A percentile compares a stretch with the other conserved stretches of the same genome.
These are phyloP conservation scores for Vigna hirtella DNA, from an alignment of 306 rosid genomes.

Conservation along the genomic window DNA sequence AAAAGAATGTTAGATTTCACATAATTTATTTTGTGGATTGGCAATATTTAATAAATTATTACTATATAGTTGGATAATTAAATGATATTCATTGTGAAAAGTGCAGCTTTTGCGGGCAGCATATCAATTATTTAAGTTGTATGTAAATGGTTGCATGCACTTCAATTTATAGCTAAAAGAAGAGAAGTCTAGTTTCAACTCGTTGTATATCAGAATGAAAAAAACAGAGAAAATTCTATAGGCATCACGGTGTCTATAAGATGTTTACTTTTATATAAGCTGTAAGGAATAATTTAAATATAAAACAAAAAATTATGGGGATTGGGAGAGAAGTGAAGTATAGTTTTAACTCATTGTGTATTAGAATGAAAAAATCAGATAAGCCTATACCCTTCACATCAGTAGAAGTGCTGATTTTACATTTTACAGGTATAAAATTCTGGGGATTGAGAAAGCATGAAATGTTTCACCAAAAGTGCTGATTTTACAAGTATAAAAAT, in stretches of 20 bases:
- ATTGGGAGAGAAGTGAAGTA: background rate
- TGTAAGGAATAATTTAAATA: background rate
- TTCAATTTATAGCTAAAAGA: slow-evolving; percentile 1
- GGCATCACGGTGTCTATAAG: background rate
- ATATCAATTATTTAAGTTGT: background rate
- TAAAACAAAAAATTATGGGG: background rate
- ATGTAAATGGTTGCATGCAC: background rate
- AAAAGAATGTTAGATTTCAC: background rate
- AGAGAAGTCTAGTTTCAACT: background rate
- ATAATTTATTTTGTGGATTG: background rate
- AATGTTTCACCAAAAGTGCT: slow-evolving; percentile 11
- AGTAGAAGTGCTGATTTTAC: no score
- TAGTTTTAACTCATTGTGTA: no score
- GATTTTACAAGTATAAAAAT: background rate
- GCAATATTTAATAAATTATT: background rate
- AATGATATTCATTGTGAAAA: background rate
- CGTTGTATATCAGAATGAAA: background rate
- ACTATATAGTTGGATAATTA: background rate
- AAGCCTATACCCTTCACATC: no score
- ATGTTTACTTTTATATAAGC: background rate
- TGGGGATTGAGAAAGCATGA: background rate
- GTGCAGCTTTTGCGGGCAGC: background rate
- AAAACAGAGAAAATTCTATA: slow-evolving; percentile 3
- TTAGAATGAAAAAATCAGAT: no score
- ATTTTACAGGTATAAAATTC: background rate